phyloP scores from a whole-genome alignment of 805 yeast genomes.

The Candida maris region DNA sequence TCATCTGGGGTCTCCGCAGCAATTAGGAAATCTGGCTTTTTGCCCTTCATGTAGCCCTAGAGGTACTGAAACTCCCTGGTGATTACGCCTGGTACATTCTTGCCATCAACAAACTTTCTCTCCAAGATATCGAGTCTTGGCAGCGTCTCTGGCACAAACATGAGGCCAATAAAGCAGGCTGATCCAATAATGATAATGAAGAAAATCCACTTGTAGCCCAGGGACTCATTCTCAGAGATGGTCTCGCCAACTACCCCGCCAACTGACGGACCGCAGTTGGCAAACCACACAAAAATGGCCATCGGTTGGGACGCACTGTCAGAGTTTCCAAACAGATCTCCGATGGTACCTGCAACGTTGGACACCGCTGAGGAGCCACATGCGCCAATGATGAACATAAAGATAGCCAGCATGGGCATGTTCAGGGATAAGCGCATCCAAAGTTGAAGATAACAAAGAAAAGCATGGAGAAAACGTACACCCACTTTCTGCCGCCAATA shows the following conservation, averaged over 20 bases:
- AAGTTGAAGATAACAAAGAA: slow-evolving; percentile 30
- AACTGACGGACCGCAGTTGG: slow-evolving; percentile 34
- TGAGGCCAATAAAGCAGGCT: slow-evolving; percentile 19
- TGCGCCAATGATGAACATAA: slow-evolving; percentile 31
- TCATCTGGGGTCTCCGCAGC: slow-evolving; percentile 16
- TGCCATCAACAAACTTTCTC: slow-evolving; percentile 26
- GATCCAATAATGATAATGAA: slow-evolving; percentile 32
- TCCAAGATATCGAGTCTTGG: slow-evolving; percentile 34
- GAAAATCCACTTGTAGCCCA: slow-evolving; percentile 34
- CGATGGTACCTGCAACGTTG: slow-evolving; percentile 36
- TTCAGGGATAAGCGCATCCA: slow-evolving; percentile 33
- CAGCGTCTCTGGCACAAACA: slow-evolving; percentile 33
- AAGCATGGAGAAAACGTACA: slow-evolving; percentile 30
- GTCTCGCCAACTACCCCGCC: slow-evolving; percentile 38
- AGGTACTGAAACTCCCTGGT: slow-evolving; percentile 26
- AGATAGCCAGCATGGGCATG: slow-evolving; percentile 33
- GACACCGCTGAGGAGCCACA: slow-evolving; percentile 33
- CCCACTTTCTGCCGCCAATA: slow-evolving; percentile 36
- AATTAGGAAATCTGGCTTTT: slow-evolving; percentile 19
- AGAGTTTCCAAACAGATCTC: slow-evolving; percentile 33
- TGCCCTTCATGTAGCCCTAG: slow-evolving; percentile 13
- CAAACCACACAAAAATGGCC: slow-evolving; percentile 33
- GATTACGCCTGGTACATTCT: slow-evolving; percentile 18
- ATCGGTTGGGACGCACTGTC: slow-evolving; percentile 35
- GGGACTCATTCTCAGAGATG: slow-evolving; percentile 25